Conservation (phyloP, 441 rosid genomes). For the Omphalea diandra region DNA sequence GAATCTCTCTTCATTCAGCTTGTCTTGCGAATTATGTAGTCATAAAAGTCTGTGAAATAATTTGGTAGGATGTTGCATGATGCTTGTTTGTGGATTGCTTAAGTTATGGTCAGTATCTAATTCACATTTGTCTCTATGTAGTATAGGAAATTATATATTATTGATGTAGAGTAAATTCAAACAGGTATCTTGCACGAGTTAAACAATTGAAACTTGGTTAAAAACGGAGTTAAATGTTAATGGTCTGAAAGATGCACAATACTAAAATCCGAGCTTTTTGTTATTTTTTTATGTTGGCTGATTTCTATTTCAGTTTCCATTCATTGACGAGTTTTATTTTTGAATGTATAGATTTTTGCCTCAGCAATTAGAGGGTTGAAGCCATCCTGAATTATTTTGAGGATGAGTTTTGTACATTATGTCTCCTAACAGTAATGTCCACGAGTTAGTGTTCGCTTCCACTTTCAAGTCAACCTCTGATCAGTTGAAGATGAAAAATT, state of each 20-base stretch:
- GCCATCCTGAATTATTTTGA: conserved; percentile 29
- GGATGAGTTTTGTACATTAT: conserved; percentile 16
- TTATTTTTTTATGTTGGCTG: not conserved
- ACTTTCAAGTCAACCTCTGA: not conserved
- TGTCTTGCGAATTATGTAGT: not conserved
- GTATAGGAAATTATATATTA: not conserved
- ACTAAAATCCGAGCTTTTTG: not conserved
- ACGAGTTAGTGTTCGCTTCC: not conserved
- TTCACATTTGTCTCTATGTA: not conserved
- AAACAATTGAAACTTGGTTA: not conserved
- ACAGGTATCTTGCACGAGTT: not conserved
- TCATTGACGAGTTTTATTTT: not conserved
- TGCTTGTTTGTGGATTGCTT: not conserved
- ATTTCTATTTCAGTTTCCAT: not conserved
- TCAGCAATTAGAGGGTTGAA: conserved; percentile 47
- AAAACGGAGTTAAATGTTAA: not conserved
- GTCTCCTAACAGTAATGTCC: not conserved
- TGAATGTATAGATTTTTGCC: conserved; percentile 45
- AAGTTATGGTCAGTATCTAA: not conserved
- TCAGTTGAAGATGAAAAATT: not conserved
- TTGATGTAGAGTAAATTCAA: not conserved
- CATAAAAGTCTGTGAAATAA: not conserved
- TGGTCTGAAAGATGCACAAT: not conserved
- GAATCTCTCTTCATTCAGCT: not conserved
- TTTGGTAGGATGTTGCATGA: not conserved